Percentiles rank a stretch among this genome's conserved stretches.
These are phyloP conservation scores for Geotrichum fermentans DNA, from an alignment of 1,139 yeast genomes.

Conservation along the genomic window DNA sequence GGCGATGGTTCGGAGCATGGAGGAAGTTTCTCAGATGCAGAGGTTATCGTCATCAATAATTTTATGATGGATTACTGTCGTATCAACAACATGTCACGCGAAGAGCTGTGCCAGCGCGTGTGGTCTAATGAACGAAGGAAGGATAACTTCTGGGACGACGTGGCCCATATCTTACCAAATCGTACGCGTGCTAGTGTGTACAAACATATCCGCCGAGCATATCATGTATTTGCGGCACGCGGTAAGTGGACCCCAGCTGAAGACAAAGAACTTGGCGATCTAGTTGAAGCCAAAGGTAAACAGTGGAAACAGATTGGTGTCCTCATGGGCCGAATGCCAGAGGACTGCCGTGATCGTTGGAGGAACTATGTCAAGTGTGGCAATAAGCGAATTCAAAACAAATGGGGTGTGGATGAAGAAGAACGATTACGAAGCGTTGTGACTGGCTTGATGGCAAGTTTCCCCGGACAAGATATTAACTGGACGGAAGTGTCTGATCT, in stretches of 20 bases:
- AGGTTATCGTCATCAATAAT: constrained; percentile 63
- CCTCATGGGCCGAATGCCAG: constrained; percentile 87
- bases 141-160: constrained; percentile 83
- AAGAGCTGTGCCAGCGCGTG: constrained; percentile 71
- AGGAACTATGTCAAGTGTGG: constrained; percentile 93
- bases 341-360: constrained; percentile 95
- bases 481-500: constrained; percentile 89
- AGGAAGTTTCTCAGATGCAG: constrained; percentile 56
- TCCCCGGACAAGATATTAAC: constrained; percentile 47
- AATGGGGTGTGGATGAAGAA: constrained; percentile 79
- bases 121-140: constrained; percentile 83
- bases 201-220: constrained; percentile 85
- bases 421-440: constrained; percentile 54
- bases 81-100: constrained; percentile 55
- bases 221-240: constrained; percentile 77
- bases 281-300: constrained; percentile 65
- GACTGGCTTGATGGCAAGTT: constrained; percentile 35
- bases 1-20: constrained; percentile 37
- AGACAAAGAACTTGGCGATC: constrained; percentile 58
- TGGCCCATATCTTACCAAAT: constrained; percentile 72
- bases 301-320: constrained; percentile 84
- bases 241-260: constrained; percentile 87
- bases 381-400: constrained; percentile 60
- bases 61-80: constrained; percentile 66
- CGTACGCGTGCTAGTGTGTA: constrained; percentile 84